phyloP scores from a whole-genome alignment of 192 early-diverging fungal species.

The Diversispora epigaea region DNA sequence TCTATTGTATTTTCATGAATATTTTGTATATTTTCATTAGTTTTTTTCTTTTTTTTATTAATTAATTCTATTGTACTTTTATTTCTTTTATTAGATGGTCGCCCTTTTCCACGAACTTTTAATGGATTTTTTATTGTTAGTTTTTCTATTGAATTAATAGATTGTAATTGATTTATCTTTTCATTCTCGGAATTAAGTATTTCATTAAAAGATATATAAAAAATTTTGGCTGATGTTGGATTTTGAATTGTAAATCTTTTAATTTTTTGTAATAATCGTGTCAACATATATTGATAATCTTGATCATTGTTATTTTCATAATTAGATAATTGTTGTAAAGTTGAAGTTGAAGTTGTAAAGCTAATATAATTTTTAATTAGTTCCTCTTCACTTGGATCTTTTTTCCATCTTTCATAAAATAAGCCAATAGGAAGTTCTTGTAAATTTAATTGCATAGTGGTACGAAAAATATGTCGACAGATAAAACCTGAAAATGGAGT shows the following conservation, averaged over 20 bases:
- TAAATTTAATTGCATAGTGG: background rate
- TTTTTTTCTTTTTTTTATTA: too few relatives aligned
- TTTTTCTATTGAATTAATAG: background rate
- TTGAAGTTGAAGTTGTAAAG: too few relatives aligned
- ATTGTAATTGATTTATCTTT: background rate
- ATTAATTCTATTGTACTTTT: background rate
- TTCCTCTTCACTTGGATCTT: slow-evolving; percentile 9
- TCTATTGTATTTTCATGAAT: too few relatives aligned
- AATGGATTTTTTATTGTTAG: background rate
- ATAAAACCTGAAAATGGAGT: too few relatives aligned
- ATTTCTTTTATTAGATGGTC: background rate
- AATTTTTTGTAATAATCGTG: background rate
- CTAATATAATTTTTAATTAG: too few relatives aligned
- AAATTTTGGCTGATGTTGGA: background rate
- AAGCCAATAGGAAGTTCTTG: background rate
- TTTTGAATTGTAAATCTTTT: background rate
- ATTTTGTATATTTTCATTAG: too few relatives aligned
- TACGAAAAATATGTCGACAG: too few relatives aligned
- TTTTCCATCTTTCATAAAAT: background rate
- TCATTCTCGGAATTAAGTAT: background rate
- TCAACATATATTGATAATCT: background rate
- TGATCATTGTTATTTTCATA: background rate
- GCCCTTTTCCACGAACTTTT: background rate
- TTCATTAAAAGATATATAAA: background rate
- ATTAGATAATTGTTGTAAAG: background rate